phyloP scores from a whole-genome alignment of 2,329 filamentous ascomycete species.

The Pyrenophora teres region DNA sequence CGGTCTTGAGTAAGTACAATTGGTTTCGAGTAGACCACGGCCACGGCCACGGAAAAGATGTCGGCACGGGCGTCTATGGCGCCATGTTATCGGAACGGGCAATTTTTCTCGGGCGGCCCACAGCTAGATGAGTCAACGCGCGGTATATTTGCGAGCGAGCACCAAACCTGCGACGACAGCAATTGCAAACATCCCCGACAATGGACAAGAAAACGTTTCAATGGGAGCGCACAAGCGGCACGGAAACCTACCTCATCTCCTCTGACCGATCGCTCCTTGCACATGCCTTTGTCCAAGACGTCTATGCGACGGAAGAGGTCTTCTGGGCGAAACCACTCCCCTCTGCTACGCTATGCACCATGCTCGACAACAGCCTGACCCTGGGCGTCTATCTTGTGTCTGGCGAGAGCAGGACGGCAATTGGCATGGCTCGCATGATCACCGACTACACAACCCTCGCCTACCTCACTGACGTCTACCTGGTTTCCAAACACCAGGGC shows the following conservation, averaged over 20 bases:
- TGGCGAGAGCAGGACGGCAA: slow-evolving; percentile 40
- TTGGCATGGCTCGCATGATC: slow-evolving; percentile 67
- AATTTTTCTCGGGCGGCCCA: no score
- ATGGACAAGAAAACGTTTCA: slow-evolving; percentile 28
- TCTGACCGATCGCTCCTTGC: slow-evolving; percentile 34
- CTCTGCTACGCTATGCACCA: slow-evolving; percentile 19
- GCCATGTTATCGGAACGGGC: no score
- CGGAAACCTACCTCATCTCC: slow-evolving; percentile 34
- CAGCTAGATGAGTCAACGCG: no score
- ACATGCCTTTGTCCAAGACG: slow-evolving; percentile 36
- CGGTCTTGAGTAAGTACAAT: no score
- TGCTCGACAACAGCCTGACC: slow-evolving; percentile 42
- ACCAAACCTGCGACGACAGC: background rate
- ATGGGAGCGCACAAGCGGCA: slow-evolving; percentile 31
- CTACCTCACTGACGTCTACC: slow-evolving; percentile 72
- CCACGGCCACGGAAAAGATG: no score
- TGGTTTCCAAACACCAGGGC: slow-evolving; percentile 63
- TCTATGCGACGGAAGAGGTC: slow-evolving; percentile 34
- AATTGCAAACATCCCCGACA: no score
- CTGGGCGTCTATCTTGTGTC: slow-evolving; percentile 35
- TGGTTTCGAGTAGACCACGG: no score
- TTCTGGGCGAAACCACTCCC: slow-evolving; percentile 40
- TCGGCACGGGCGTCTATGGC: no score
- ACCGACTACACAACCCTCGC: slow-evolving; percentile 72
- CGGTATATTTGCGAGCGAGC: background rate